These are phyloP conservation scores for Sideroxylon spinosum DNA, from an alignment of 179 eudicot genomes.

Conservation along the genomic window DNA sequence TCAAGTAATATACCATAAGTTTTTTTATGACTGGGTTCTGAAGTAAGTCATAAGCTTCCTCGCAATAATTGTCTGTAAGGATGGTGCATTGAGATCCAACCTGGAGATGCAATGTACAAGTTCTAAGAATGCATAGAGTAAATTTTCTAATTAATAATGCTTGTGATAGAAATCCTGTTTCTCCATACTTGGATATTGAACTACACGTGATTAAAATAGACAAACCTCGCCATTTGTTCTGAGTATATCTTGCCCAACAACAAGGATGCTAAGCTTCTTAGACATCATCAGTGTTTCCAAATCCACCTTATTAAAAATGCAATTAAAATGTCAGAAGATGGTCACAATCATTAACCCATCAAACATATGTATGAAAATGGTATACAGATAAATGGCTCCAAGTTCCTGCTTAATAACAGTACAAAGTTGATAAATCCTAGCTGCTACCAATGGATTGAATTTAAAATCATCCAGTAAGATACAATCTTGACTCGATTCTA, in stretches of 20 bases:
- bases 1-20: constrained; percentile 34
- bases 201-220: not conserved
- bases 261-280: constrained; percentile 40
- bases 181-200: not conserved
- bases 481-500: too few relatives aligned
- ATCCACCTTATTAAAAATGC: constrained; percentile 33
- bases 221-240: constrained; percentile 43
- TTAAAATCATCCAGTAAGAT: too few relatives aligned
- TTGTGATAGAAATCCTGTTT: not conserved
- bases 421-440: too few relatives aligned
- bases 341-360: not conserved
- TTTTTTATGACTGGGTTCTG: constrained; percentile 42
- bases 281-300: constrained; percentile 44
- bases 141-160: not conserved
- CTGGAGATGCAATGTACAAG: constrained; percentile 17
- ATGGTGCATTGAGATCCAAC: constrained; percentile 48
- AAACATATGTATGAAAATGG: not conserved
- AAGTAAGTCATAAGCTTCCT: constrained; percentile 50
- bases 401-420: too few relatives aligned
- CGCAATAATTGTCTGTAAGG: constrained; percentile 51
- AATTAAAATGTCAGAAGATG: not conserved
- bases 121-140: not conserved
- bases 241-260: constrained; percentile 47
- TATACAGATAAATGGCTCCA: not conserved
- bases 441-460: too few relatives aligned